Percentiles rank a stretch among this genome's conserved stretches.
Evolutionary conservation across 208 protist genomes (phyloP).

Genomic region (Trypanosomatidae sp.): DNA sequence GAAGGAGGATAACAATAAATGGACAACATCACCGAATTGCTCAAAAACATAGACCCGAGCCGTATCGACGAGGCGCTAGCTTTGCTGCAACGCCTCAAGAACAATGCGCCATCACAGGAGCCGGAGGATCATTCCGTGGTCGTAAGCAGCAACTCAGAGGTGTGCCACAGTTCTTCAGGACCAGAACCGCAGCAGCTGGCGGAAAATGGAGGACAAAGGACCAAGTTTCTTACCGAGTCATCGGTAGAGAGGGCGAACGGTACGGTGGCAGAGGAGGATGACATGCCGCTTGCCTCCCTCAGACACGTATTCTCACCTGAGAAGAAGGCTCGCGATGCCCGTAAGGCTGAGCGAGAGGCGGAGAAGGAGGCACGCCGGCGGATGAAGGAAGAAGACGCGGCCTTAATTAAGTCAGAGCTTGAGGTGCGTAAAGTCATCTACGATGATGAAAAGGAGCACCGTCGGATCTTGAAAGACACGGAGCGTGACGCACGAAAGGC

Average conservation of each 20-base stretch:
- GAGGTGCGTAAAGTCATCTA: constrained; percentile 14
- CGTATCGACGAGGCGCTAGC: constrained; percentile 31
- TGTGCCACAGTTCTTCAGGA: not conserved
- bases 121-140: not conserved
- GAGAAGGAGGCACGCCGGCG: constrained; percentile 22
- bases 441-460: constrained; percentile 18
- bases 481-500: constrained; percentile 28
- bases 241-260: constrained; percentile 3
- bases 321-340: constrained; percentile 7
- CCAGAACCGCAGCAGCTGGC: not conserved
- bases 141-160: not conserved
- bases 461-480: constrained; percentile 14
- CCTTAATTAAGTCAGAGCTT: constrained; percentile 16
- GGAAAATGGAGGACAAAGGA: not conserved
- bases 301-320: constrained; percentile 16
- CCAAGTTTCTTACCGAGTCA: not conserved
- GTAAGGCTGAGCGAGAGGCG: constrained; percentile 20
- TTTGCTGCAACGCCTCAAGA: constrained; percentile 27
- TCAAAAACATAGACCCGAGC: constrained; percentile 32
- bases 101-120: not conserved
- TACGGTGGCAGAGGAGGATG: constrained; percentile 8
- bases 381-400: constrained; percentile 19
- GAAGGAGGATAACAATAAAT: constrained; percentile 10
- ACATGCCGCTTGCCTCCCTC: constrained; percentile 19
- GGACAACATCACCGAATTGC: constrained; percentile 25